Conservation (phyloP, 2,329 filamentous ascomycete genomes). For the Paracorniculantispora psalliotae region DNA sequence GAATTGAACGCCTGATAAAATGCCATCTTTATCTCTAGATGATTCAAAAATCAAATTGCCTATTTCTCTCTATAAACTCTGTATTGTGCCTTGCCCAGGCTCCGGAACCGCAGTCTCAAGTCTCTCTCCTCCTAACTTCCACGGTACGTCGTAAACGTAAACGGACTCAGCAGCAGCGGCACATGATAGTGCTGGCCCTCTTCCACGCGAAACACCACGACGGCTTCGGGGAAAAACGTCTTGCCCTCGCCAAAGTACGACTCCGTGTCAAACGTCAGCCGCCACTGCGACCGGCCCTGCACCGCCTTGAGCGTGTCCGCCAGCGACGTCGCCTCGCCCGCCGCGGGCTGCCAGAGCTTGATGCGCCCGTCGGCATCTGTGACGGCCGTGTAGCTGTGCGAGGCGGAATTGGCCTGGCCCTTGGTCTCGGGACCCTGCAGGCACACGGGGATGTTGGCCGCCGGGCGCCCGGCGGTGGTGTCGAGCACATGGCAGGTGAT, state of each 20-base stretch:
- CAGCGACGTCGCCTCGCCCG: constrained; percentile 40
- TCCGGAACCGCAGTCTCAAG: not conserved
- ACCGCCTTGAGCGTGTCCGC: constrained; percentile 48
- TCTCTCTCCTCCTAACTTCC: constrained; percentile 51
- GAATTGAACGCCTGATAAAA: not conserved
- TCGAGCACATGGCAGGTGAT: constrained; percentile 88
- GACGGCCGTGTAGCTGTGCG: constrained; percentile 21
- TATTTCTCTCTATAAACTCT: not conserved
- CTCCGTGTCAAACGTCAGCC: constrained; percentile 67
- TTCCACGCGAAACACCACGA: constrained; percentile 48
- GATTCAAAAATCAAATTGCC: not conserved
- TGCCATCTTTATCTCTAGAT: not conserved
- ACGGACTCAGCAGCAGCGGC: constrained; percentile 70
- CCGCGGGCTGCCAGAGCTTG: constrained; percentile 57
- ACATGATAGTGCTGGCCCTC: constrained; percentile 71
- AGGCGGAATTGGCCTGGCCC: constrained; percentile 12
- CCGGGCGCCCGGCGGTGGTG: constrained; percentile 69
- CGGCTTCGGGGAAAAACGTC: constrained; percentile 58
- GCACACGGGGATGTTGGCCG: constrained; percentile 59
- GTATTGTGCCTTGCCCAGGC: not conserved
- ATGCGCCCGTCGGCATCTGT: constrained; percentile 77
- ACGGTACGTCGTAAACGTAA: constrained; percentile 77
- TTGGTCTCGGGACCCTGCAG: constrained; percentile 45
- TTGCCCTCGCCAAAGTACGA: constrained; percentile 62
- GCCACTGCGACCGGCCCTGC: constrained; percentile 52